Evolutionary conservation across 139 green algal genomes (phyloP), one percentile per base, ranked within the genome.

Genomic region (Ettlia oleoabundans): DNA sequence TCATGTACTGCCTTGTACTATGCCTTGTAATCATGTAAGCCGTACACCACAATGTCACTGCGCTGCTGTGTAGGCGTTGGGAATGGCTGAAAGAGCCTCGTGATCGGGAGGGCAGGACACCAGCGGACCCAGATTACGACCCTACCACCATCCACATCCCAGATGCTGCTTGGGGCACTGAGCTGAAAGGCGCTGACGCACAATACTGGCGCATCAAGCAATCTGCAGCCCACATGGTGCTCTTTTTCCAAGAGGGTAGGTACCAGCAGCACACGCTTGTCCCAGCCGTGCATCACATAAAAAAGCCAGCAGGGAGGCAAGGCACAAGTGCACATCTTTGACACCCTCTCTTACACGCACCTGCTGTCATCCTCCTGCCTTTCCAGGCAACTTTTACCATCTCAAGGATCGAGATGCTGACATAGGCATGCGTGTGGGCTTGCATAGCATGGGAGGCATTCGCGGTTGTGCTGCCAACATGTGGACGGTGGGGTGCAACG

Each of bases 401-500:
- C 66, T 95, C 42, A 94, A 93, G 55, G 55, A 65, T n/a, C 55
- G 55, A 5, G 55, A 65, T n/a, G 55, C 55, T 9, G 55, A 65
- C 30, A 22, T 65, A 5, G 68, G 73, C 37, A 80, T 80, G 73
- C 73, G 90, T 1, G 53, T 51, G 0, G 67, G 76, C 18, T 43
- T 66, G 41, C 75, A 67, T 4, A 58, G 47, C 51, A 78, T 67
- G 71, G 71, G 71, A 42, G 71, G 71, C 51, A 47, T 13, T 22
- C 71, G 71, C 24, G 71, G 71, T 33, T 52, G 41, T 9, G 51
- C 75, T 1, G 62, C 84, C 9, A 95, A 95, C 87, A 94, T 95
- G 90, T 95, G 91, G 91, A 93, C 91, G 42, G 86, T 88, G 32
- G 91, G 91, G 32, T 93, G 86, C 78, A 86, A 69, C 40, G 84